Base-by-base conservation (phyloP, 352 stramenopile species). In the Lagenidium giganteum region DNA sequence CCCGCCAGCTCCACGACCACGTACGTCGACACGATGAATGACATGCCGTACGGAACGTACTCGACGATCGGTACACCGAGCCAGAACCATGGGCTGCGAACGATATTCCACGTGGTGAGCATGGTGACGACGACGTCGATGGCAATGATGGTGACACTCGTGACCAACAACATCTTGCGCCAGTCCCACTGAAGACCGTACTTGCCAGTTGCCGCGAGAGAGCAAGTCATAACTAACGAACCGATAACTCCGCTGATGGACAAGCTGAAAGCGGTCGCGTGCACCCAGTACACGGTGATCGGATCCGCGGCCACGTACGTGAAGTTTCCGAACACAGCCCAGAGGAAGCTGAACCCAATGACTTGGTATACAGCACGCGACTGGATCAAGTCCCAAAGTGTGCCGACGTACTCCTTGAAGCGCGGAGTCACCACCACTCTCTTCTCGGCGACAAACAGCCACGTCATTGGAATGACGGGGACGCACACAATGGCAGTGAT, bases 41-140 rank as follows among this genome's bases (percentile, higher is more conserved):
- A 55, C 16, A 76, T 51, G 26, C 51, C 64, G 51, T 67, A 69
- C 11, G 69, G 70, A 29, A 86, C 55, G n/a, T 69, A 54, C 31
- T 76, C 64, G 6, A 80, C 51, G 26, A 85, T 38, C n/a, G 72
- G 66, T 16, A 78, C 57, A 14, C 72, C 72, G n/a, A 81, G 40
- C 66, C 64, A 85, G 51, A 85, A 80, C 70, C 72, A 86, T 24
- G 83, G 72, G 39, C 64, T 79, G n/a, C 71, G 67, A 23, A 77
- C 67, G 8, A 86, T 67, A 29, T 86, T 32, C 72, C 72, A 86
- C 51, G 81, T 80, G 9, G 72, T 85, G 34, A 83, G 52, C 34
- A 81, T 70, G 3, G 67, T 80, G 8, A 66, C 64, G 25, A 79
- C 47, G 1, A 51, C 41, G 40, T 86, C 72, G 20, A 77, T 47